Evolutionary conservation across 441 rosid genomes (phyloP).

Genomic region (Jatropha podagrica): DNA sequence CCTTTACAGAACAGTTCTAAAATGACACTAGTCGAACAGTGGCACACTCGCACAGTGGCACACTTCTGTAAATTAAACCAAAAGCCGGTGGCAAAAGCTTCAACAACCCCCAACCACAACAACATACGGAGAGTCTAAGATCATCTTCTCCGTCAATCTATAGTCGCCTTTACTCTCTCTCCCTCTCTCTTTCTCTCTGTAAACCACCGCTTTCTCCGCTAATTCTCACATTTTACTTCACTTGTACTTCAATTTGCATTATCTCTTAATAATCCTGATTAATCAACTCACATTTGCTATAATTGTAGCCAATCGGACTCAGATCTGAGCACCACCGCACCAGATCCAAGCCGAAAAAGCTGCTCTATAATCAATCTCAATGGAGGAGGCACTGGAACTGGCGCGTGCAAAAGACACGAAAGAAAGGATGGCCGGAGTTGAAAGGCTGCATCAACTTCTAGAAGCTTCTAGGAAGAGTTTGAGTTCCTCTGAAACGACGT

Average conservation of each 20-base stretch:
- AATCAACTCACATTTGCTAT: constrained; percentile 1
- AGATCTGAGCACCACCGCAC: constrained; percentile 29
- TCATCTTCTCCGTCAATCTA: constrained; percentile 34
- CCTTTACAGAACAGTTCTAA: no score
- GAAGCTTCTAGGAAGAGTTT: constrained; percentile 88
- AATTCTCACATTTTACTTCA: constrained; percentile 10
- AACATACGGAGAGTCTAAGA: constrained; percentile 7
- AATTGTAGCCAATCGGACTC: neutral
- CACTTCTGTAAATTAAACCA: neutral
- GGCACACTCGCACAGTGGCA: constrained; percentile 20
- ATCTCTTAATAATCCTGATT: neutral
- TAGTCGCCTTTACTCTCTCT: constrained; percentile 27
- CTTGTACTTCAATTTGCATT: constrained; percentile 1
- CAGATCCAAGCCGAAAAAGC: constrained; percentile 22
- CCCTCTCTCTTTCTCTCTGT: constrained; percentile 7
- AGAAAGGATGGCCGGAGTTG: constrained; percentile 99
- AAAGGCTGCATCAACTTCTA: constrained; percentile 81
- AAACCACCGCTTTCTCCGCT: constrained; percentile 17
- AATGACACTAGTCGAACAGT: neutral
- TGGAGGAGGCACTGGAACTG: constrained; percentile 98
- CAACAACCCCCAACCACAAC: constrained; percentile 15
- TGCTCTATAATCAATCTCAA: neutral
- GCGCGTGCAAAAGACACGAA: constrained; percentile 98
- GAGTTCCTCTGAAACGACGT: constrained; percentile 69
- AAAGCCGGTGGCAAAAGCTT: constrained; percentile 13